Conservation (phyloP, 2,329 filamentous ascomycete species). For the Penicillium sp. region DNA sequence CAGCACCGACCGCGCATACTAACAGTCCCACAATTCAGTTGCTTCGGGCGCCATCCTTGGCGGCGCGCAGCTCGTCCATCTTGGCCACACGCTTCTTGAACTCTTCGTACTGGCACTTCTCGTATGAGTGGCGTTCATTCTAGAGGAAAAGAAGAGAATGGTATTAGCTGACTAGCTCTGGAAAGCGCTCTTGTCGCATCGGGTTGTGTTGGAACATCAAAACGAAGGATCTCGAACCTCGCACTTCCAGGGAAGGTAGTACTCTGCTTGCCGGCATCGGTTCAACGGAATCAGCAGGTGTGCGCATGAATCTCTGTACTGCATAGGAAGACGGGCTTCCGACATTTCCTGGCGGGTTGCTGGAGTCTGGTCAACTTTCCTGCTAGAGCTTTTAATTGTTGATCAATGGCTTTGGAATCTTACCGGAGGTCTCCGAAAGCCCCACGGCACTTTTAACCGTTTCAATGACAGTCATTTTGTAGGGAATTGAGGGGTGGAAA, state of each 20-base stretch:
- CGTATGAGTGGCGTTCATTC: conserved; percentile 96
- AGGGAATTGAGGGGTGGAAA: conserved; percentile 13
- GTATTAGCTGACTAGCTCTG: conserved; percentile 2
- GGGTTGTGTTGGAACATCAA: conserved; percentile 2
- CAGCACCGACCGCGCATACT: conserved; percentile 27
- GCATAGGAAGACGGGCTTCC: conserved; percentile 78
- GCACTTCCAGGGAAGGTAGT: conserved; percentile 97
- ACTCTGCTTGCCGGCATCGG: conserved; percentile 85
- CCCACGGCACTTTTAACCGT: conserved; percentile 51
- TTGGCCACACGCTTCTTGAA: conserved; percentile 98
- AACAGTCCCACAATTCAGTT: conserved; percentile 56
- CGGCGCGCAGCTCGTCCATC: conserved; percentile 92
- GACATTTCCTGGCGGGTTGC: conserved; percentile 79
- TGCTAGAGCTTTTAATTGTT: conserved; percentile 7
- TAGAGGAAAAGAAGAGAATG: conserved; percentile 39
- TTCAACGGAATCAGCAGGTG: conserved; percentile 94
- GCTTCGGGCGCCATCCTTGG: conserved; percentile 79
- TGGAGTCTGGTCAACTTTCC: conserved; percentile 19
- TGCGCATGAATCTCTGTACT: conserved; percentile 94
- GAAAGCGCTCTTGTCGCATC: background rate
- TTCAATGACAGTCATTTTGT: conserved; percentile 49
- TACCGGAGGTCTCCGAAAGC: conserved; percentile 42
- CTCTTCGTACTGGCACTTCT: conserved; percentile 98
- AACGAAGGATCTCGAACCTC: conserved; percentile 60
- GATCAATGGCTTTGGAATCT: conserved; percentile 28